Base-by-base conservation (phyloP, 495 filamentous ascomycete species). In the Aspergillus carlsbadensis region DNA sequence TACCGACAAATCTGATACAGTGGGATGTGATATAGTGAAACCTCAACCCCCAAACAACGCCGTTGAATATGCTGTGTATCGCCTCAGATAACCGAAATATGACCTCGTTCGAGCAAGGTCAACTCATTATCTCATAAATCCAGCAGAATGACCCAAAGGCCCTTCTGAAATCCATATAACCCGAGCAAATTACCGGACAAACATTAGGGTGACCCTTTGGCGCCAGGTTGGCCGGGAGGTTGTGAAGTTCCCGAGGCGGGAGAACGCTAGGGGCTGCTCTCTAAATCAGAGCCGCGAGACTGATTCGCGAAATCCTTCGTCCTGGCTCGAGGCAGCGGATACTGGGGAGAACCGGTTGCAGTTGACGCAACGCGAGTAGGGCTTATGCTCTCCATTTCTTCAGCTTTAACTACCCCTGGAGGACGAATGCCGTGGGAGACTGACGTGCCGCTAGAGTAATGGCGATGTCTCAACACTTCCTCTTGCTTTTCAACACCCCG, bases 241-340 rank as follows among this genome's bases (percentile, higher is more conserved):
- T 36, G 21, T 24, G 51, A 50, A 11, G 22, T 26, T 24, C 45
- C 33, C 5, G 39, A 54, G 4, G 39, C 46, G n/a, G 59, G 53
- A 10, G 53, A 58, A n/a, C 18, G 35, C 6, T 53, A 33, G 13
- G 58, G 56, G n/a, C 56, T 65, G 18, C 57, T 57, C 31, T 62
- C 60, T 20, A 37, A 3, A 45, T 60, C 57, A 36, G 56, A 53
- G 18, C 60, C 61, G 18, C 18, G 47, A n/a, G 13, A 41, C 17
- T 52, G 45, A n/a, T 55, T 49, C 13, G 41, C 26, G 17, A 34
- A 47, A 34, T 40, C 18, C 5, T 36, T 24, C 6, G 24, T 48
- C 15, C 22, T 57, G 42, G 21, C 47, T 11, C 45, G 49, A 14
- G 20, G 31, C 6, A 41, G 11, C 7, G 29, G 41, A 33, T 56